Percentiles rank a stretch among this genome's conserved stretches.
Conservation (phyloP, 352 stramenopile species). For the Pythium utonaiense region DNA sequence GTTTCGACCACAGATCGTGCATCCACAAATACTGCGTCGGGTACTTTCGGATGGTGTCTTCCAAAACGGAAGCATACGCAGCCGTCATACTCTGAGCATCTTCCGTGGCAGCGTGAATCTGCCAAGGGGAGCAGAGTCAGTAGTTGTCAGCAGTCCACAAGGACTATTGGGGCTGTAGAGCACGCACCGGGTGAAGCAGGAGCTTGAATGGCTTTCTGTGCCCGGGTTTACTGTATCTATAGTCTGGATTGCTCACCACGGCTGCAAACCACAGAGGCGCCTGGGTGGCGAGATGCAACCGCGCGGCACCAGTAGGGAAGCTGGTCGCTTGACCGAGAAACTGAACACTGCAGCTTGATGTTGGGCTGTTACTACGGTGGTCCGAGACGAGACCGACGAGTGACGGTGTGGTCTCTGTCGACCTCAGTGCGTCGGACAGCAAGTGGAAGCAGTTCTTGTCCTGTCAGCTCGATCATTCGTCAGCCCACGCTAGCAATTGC, state of each 20-base stretch:
- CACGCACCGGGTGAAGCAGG: slow-evolving; percentile 29
- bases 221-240: slow-evolving; percentile 17
- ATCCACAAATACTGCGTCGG: slow-evolving; percentile 58
- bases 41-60: slow-evolving; percentile 27
- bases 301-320: slow-evolving; percentile 37
- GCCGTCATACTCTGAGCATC: slow-evolving; percentile 27
- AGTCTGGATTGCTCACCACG: slow-evolving; percentile 35
- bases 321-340: slow-evolving; percentile 44
- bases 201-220: slow-evolving; percentile 42
- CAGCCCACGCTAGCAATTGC: too few relatives aligned
- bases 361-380: slow-evolving; percentile 33
- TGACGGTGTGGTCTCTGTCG: slow-evolving; percentile 6
- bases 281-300: slow-evolving; percentile 32
- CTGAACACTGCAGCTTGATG: slow-evolving; percentile 20
- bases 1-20: slow-evolving; percentile 40
- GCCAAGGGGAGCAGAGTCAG: not conserved
- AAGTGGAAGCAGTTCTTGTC: slow-evolving; percentile 52
- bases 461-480: slow-evolving; percentile 13
- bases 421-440: slow-evolving; percentile 28
- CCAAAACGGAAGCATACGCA: slow-evolving; percentile 36
- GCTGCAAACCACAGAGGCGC: slow-evolving; percentile 43
- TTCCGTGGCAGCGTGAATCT: not conserved
- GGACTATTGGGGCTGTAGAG: not conserved
- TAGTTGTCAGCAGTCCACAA: not conserved
- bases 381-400: slow-evolving; percentile 51